Evolutionary conservation across 1,139 yeast species (phyloP).

Genomic region (Yamadazyma trypodendri): DNA sequence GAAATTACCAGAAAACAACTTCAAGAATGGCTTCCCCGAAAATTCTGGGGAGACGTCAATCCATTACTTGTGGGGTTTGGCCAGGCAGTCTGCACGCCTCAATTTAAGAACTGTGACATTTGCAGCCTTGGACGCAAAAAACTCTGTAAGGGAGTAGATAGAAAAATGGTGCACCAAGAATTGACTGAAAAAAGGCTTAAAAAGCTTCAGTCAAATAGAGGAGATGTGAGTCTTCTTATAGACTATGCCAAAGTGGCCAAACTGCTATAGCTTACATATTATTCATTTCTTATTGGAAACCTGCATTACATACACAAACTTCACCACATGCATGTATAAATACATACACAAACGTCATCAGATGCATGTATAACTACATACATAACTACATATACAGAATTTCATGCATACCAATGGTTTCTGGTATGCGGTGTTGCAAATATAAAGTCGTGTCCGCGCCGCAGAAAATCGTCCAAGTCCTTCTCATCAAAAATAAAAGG

Average conservation of each 20-base stretch:
- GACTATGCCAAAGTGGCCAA: too few species aligned
- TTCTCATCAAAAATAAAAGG: conserved; percentile 2
- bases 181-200: conserved; percentile 30
- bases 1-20: conserved; percentile 70
- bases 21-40: conserved; percentile 71
- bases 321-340: too few species aligned
- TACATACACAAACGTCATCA: too few species aligned
- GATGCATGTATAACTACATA: too few species aligned
- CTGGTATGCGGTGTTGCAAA: not conserved
- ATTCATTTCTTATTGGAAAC: too few species aligned
- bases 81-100: conserved; percentile 79
- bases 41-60: conserved; percentile 80
- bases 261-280: too few species aligned
- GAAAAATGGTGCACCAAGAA: conserved; percentile 32
- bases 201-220: conserved; percentile 38
- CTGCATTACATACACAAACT: too few species aligned
- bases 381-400: too few species aligned
- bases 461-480: conserved; percentile 1
- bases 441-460: conserved; percentile 1
- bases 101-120: conserved; percentile 70
- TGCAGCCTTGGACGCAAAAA: conserved; percentile 56
- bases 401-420: too few species aligned
- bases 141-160: conserved; percentile 54
- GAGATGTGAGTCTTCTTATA: conserved; percentile 18
- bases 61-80: conserved; percentile 92